Percentiles rank a stretch among this genome's conserved stretches.
Conservation (phyloP, 148 eudicot genomes). For the Amaranthus palmeri region DNA sequence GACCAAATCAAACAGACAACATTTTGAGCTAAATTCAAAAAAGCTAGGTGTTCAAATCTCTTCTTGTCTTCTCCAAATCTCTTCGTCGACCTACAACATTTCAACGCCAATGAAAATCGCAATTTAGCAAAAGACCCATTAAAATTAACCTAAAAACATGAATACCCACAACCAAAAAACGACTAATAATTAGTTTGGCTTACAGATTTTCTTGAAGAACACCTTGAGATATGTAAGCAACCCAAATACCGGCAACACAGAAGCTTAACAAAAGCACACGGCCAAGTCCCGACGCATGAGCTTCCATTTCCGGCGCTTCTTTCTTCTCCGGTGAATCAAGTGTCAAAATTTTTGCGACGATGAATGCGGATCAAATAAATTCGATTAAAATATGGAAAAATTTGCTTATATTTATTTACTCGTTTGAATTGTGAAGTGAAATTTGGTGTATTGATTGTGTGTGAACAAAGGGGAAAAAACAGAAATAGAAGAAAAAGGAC, state of each 20-base stretch:
- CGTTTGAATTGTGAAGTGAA: not conserved
- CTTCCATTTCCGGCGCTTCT: constrained; percentile 51
- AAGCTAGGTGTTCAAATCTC: constrained; percentile 91
- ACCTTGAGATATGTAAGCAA: constrained; percentile 95
- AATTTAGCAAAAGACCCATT: not conserved
- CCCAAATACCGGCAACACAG: constrained; percentile 92
- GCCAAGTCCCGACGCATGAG: constrained; percentile 59
- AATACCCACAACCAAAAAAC: not conserved
- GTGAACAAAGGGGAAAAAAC: not conserved
- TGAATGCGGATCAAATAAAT: not conserved
- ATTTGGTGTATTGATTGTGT: not conserved
- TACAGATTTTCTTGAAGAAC: constrained; percentile 92
- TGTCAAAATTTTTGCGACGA: constrained; percentile 7
- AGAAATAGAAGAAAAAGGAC: not conserved
- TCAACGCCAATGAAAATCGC: not conserved
- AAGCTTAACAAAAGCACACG: constrained; percentile 67
- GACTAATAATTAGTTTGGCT: no score
- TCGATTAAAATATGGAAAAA: not conserved
- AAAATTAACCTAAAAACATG: not conserved
- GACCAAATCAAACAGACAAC: constrained; percentile 92
- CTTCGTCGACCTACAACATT: constrained; percentile 69
- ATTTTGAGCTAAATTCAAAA: constrained; percentile 85
- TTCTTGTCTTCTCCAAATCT: constrained; percentile 79
- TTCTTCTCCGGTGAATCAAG: constrained; percentile 25
- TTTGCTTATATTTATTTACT: not conserved